These are phyloP conservation scores for Fomitopsis pulvina DNA, from an alignment of 768 basidiomycete genomes.

Conservation along the genomic window DNA sequence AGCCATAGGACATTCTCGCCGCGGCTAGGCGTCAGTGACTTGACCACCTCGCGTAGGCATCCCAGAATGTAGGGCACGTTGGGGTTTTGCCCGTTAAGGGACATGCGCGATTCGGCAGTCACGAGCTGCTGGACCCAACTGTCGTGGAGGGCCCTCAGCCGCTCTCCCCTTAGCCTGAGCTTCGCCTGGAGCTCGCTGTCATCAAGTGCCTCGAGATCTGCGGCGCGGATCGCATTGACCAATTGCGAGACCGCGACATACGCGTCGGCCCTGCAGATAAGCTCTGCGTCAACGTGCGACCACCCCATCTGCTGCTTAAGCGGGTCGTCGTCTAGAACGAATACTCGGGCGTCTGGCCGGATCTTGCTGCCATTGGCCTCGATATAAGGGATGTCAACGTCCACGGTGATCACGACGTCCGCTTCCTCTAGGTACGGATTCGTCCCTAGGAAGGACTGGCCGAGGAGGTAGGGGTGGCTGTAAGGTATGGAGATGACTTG, in stretches of 20 bases:
- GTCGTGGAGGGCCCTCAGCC: conserved; percentile 6
- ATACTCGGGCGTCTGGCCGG: conserved; percentile 37
- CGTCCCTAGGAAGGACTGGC: conserved; percentile 42
- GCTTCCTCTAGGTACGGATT: conserved; percentile 42
- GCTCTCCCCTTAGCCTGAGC: conserved; percentile 2
- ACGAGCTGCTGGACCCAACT: conserved; percentile 16
- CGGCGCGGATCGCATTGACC: conserved; percentile 24
- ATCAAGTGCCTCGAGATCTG: background rate
- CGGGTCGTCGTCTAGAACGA: conserved; percentile 58
- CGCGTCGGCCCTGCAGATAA: conserved; percentile 53
- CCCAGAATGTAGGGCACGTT: conserved; percentile 31
- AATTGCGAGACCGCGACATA: conserved; percentile 47
- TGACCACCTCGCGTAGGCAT: conserved; percentile 37
- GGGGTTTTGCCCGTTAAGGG: conserved; percentile 9
- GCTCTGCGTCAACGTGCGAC: conserved; percentile 48
- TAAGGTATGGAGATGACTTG: conserved; percentile 47
- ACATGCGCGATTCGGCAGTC: conserved; percentile 10
- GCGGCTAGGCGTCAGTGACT: conserved; percentile 30
- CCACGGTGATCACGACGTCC: conserved; percentile 61
- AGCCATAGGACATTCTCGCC: conserved; percentile 39
- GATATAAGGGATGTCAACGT: conserved; percentile 63
- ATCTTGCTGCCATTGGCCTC: conserved; percentile 40
- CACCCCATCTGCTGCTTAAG: conserved; percentile 45
- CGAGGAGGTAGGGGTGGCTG: conserved; percentile 48
- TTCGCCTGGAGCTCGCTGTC: background rate